Evolutionary conservation across 305 asterid species (phyloP).

Genomic region (Solanum aculeatissimum): DNA sequence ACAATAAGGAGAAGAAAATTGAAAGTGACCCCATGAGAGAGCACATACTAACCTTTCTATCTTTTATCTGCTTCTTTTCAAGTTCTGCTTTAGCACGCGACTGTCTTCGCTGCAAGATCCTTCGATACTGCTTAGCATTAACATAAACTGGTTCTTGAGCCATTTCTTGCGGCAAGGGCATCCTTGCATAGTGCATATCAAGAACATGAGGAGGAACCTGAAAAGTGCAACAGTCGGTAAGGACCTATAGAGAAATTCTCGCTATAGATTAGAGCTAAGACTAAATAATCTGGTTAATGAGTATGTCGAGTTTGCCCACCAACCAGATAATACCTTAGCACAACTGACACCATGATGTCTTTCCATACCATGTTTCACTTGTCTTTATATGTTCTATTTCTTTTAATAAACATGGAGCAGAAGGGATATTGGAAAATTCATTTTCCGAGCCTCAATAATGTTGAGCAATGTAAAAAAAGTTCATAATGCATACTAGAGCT

Average conservation of each 20-base stretch:
- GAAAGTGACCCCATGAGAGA: background rate
- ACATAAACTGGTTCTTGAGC: slow-evolving; percentile 75
- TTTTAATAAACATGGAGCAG: background rate
- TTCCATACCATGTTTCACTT: background rate
- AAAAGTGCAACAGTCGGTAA: background rate
- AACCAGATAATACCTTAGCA: background rate
- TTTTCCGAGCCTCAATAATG: background rate
- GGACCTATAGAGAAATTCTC: background rate
- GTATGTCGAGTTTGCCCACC: background rate
- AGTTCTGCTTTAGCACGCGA: slow-evolving; percentile 84
- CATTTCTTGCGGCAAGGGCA: slow-evolving; percentile 75
- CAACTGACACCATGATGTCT: background rate
- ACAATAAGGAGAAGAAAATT: background rate
- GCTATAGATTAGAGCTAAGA: background rate
- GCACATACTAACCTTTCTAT: slow-evolving; percentile 39
- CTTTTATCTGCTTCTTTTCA: slow-evolving; percentile 63
- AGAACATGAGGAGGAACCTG: slow-evolving; percentile 46
- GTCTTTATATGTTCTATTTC: background rate
- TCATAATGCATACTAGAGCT: background rate
- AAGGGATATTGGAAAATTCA: background rate
- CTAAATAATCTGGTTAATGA: background rate
- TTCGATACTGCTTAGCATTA: slow-evolving; percentile 79
- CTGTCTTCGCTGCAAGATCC: slow-evolving; percentile 63
- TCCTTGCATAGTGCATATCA: slow-evolving; percentile 51
- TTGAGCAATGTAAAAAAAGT: background rate